A percentile compares a stretch with the other conserved stretches of the same genome.
These are phyloP conservation scores for Colletotrichum tanaceti DNA, from an alignment of 2,329 filamentous ascomycete species.

Conservation along the genomic window DNA sequence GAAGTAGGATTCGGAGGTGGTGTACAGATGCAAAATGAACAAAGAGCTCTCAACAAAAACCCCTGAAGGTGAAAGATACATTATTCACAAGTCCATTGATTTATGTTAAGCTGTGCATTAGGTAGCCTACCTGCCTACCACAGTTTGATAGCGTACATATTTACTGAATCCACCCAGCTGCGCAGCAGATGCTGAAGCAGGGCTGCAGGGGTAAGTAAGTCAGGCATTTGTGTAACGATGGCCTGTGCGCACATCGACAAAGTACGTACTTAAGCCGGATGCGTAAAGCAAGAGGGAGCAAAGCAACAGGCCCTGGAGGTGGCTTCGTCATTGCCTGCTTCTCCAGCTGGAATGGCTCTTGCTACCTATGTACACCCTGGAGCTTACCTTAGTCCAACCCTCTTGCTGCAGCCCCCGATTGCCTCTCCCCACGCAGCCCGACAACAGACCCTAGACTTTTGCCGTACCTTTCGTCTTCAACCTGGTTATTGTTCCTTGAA, in stretches of 20 bases:
- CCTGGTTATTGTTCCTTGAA: conserved; percentile 11
- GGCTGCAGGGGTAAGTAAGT: too few relatives aligned
- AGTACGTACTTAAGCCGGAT: conserved; percentile 22
- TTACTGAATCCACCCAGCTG: conserved; percentile 2
- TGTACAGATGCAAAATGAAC: background rate
- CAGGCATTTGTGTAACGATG: conserved; percentile 26
- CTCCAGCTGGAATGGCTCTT: conserved; percentile 35
- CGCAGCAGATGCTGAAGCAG: conserved; percentile 34
- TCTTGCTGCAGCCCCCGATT: conserved; percentile 27
- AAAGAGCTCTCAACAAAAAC: background rate
- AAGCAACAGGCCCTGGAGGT: conserved; percentile 23
- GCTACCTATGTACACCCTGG: conserved; percentile 33
- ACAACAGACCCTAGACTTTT: conserved; percentile 24
- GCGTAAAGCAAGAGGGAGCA: conserved; percentile 20
- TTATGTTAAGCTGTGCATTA: conserved; percentile 33
- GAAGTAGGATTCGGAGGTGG: conserved; percentile 8
- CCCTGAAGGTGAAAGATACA: conserved; percentile 4
- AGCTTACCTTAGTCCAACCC: conserved; percentile 40
- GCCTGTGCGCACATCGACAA: conserved; percentile 20
- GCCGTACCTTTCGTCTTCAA: conserved; percentile 18
- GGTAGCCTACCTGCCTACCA: background rate
- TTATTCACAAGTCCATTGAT: conserved; percentile 15
- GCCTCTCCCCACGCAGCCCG: conserved; percentile 29
- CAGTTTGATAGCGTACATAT: too few relatives aligned
- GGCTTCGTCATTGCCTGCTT: conserved; percentile 40